Percentiles rank a stretch among this genome's conserved stretches.
phyloP scores from a whole-genome alignment of 805 yeast genomes.

The Pachysolen tannophilus region DNA sequence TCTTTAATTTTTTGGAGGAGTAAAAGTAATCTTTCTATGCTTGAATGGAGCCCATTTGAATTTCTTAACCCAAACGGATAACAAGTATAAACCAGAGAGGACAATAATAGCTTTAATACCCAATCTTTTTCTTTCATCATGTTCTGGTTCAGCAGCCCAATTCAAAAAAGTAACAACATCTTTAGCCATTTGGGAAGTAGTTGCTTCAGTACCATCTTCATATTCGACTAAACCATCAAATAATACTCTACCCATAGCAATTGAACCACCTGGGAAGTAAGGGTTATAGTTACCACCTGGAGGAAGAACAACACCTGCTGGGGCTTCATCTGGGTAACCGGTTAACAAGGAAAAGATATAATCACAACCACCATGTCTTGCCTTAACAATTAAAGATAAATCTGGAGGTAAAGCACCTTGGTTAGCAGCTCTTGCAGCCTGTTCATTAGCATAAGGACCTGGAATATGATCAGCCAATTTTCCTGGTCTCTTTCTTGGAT shows the following conservation, averaged over 20 bases:
- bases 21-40: slow-evolving; percentile 88
- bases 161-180: slow-evolving; percentile 92
- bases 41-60: slow-evolving; percentile 97
- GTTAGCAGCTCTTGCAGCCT: slow-evolving; percentile 99
- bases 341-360: slow-evolving; percentile 92
- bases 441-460: slow-evolving; percentile 94
- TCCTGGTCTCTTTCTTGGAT: slow-evolving; percentile 97
- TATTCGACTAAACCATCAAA: slow-evolving; percentile 96
- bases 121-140: slow-evolving; percentile 93
- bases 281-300: slow-evolving; percentile 98
- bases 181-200: slow-evolving; percentile 99
- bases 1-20: slow-evolving; percentile 78
- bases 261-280: slow-evolving; percentile 99
- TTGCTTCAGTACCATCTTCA: slow-evolving; percentile 98
- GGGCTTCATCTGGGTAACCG: slow-evolving; percentile 98
- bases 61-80: slow-evolving; percentile 89
- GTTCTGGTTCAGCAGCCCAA: slow-evolving; percentile 99
- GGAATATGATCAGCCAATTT: slow-evolving; percentile 94
- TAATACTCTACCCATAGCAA: slow-evolving; percentile 98
- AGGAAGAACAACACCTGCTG: slow-evolving; percentile 92
- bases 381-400: slow-evolving; percentile 93
- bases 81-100: slow-evolving; percentile 67
- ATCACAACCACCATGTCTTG: slow-evolving; percentile 97
- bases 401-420: slow-evolving; percentile 99
- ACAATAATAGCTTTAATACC: slow-evolving; percentile 90